A percentile compares a stretch with the other conserved stretches of the same genome.
Conservation (phyloP, 2,329 filamentous ascomycete species). For the Ilyonectria robusta region DNA sequence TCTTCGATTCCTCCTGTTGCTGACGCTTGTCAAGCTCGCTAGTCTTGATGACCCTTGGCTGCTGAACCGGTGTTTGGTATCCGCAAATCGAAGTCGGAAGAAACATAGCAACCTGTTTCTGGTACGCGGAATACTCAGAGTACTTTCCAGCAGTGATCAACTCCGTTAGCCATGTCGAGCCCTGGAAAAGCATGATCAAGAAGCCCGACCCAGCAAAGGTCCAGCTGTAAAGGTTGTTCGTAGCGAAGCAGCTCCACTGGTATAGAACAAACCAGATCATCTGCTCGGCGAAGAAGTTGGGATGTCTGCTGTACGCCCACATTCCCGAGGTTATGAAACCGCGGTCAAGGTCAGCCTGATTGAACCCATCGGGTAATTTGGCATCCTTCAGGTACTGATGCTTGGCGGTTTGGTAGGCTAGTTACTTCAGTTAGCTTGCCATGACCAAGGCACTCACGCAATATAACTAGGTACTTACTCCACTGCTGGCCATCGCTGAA, state of each 20-base stretch:
- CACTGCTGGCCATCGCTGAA: conserved; percentile 95
- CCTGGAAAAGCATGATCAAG: conserved; percentile 88
- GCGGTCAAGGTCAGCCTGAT: conserved; percentile 84
- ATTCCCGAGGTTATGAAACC: conserved; percentile 89
- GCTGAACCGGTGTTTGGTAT: conserved; percentile 57
- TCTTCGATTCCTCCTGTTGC: conserved; percentile 58
- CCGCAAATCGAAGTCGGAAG: conserved; percentile 71
- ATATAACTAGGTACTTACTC: conserved; percentile 64
- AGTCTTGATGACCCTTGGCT: conserved; percentile 64
- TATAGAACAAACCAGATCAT: conserved; percentile 90
- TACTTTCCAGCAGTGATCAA: conserved; percentile 86
- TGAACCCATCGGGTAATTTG: conserved; percentile 76
- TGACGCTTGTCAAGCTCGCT: conserved; percentile 65
- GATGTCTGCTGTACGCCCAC: conserved; percentile 91
- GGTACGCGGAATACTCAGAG: conserved; percentile 88
- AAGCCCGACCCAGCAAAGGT: conserved; percentile 77
- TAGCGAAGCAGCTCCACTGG: conserved; percentile 86
- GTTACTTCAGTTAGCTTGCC: conserved; percentile 17
- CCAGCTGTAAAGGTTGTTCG: conserved; percentile 83
- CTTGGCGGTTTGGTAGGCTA: conserved; percentile 87
- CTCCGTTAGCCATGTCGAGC: conserved; percentile 91
- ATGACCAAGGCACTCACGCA: background rate
- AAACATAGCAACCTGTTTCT: conserved; percentile 86
- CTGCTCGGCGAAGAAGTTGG: conserved; percentile 96
- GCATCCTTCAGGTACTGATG: conserved; percentile 79